These are phyloP conservation scores for Flaveria linearis DNA, from an alignment of 129 eudicot genomes.

Conservation along the genomic window DNA sequence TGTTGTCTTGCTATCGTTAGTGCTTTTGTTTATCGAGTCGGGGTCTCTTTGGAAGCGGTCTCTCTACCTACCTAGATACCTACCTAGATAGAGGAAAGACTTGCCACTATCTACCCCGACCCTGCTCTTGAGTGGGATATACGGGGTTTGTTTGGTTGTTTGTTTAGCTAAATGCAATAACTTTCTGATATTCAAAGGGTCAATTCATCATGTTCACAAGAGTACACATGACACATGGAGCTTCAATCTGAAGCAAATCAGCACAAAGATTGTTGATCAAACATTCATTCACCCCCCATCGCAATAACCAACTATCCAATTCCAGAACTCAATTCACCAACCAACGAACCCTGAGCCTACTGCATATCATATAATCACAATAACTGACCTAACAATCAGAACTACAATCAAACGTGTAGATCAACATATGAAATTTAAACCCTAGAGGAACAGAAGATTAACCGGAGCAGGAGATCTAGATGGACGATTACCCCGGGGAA, in stretches of 20 bases:
- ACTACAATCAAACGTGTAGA: background rate
- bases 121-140: too few relatives aligned
- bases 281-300: constrained; percentile 9
- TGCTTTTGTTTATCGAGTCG: too few relatives aligned
- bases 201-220: constrained; percentile 7
- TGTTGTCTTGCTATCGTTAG: too few relatives aligned
- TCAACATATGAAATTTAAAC: constrained; percentile 21
- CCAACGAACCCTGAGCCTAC: constrained; percentile 21
- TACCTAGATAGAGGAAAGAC: too few relatives aligned
- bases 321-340: constrained; percentile 20
- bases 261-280: background rate
- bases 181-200: constrained; percentile 5
- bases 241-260: constrained; percentile 27
- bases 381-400: background rate
- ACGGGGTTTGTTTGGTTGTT: too few relatives aligned
- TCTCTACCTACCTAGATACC: too few relatives aligned
- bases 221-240: background rate
- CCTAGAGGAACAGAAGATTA: constrained; percentile 24
- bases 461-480: constrained; percentile 27
- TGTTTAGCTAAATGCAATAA: background rate
- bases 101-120: too few relatives aligned
- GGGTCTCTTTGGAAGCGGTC: too few relatives aligned
- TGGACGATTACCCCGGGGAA: constrained; percentile 28
- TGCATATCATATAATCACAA: background rate
- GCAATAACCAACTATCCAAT: constrained; percentile 1